Evolutionary conservation across 306 rosid genomes (phyloP), one percentile per base, ranked within the genome.

Genomic region (Carpinus fangiana): DNA sequence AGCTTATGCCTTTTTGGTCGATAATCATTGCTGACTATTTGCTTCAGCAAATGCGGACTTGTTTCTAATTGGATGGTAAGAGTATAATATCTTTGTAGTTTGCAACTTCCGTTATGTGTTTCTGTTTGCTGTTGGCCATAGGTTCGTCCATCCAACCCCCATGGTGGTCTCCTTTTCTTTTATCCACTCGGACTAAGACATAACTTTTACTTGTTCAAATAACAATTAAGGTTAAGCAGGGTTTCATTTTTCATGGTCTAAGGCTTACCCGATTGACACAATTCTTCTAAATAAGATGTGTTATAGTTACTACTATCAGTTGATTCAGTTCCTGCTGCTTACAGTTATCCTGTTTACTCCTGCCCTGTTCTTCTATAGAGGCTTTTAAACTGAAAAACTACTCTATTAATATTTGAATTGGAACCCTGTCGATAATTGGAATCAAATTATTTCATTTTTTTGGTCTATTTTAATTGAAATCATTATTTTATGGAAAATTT

Each of bases 41-140:
- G 76, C 26, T 70, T 52, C 59, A 26, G 59, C 78, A 82, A 38
- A 26, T 74, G 28, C 7, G 69, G 67, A 47, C 20, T 78, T 81
- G n/a, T 76, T 34, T 23, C 18, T 43, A 38, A 57, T 73, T 50
- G 48, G 34, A 72, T 76, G 43, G 36, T 70, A 43, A 18, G 5
- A 2, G 66, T 56, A 53, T 51, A 72, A 34, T 61, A 68, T 73
- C 14, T 73, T 26, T 23, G 7, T 60, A 21, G 47, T 36, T 16
- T 65, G 43, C 70, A 65, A 65, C 21, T 26, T 34, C 70, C 8
- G 48, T 34, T 65, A 20, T 14, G 48, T 65, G 48, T 36, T 65
- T 8, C 70, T 65, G 70, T 65, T 65, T 11, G 36, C 23, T 26
- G 18, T 60, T 26, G 16, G 66, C 66, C 38, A 26, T 60, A 26